phyloP scores from a whole-genome alignment of 2,329 filamentous ascomycete species.

The Nothomitra cinnamomea region DNA sequence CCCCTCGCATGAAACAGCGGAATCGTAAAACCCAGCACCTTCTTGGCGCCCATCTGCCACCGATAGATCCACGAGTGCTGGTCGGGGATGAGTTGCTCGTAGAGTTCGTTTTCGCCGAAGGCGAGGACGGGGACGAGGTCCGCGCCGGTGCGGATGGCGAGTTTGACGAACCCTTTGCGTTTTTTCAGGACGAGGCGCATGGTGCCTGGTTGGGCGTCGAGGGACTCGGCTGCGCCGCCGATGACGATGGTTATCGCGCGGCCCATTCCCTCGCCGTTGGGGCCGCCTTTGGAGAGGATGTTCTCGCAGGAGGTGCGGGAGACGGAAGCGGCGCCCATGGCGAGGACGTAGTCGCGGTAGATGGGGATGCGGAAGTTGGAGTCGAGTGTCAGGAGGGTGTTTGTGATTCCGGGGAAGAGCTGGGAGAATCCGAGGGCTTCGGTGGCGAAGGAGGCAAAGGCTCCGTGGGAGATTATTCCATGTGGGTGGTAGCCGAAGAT shows the following conservation, averaged over 20 bases:
- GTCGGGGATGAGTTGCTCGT: slow-evolving; percentile 69
- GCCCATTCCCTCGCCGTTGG: slow-evolving; percentile 68
- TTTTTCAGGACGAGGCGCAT: slow-evolving; percentile 64
- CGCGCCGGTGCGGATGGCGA: slow-evolving; percentile 81
- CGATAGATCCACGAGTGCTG: slow-evolving; percentile 65
- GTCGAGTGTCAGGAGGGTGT: slow-evolving; percentile 85
- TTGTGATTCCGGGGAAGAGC: slow-evolving; percentile 88
- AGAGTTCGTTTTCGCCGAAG: slow-evolving; percentile 92
- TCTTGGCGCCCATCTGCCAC: slow-evolving; percentile 70
- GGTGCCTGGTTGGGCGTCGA: slow-evolving; percentile 67
- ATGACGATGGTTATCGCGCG: slow-evolving; percentile 94
- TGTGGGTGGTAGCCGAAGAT: slow-evolving; percentile 96
- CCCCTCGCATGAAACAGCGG: slow-evolving; percentile 80
- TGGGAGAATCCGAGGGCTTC: slow-evolving; percentile 75
- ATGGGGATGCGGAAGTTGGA: slow-evolving; percentile 87
- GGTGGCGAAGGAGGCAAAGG: slow-evolving; percentile 79
- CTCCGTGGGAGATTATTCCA: slow-evolving; percentile 94
- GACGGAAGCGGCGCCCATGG: slow-evolving; percentile 74
- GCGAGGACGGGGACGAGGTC: slow-evolving; percentile 83
- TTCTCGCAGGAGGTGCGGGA: slow-evolving; percentile 87
- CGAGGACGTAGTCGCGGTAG: slow-evolving; percentile 85
- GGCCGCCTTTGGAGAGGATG: slow-evolving; percentile 61
- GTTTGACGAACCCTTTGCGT: slow-evolving; percentile 84
- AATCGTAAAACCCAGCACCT: slow-evolving; percentile 77
- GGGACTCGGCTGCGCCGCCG: slow-evolving; percentile 78